phyloP scores from a whole-genome alignment of 345 rosid genomes.

The Erodium maritimum region DNA sequence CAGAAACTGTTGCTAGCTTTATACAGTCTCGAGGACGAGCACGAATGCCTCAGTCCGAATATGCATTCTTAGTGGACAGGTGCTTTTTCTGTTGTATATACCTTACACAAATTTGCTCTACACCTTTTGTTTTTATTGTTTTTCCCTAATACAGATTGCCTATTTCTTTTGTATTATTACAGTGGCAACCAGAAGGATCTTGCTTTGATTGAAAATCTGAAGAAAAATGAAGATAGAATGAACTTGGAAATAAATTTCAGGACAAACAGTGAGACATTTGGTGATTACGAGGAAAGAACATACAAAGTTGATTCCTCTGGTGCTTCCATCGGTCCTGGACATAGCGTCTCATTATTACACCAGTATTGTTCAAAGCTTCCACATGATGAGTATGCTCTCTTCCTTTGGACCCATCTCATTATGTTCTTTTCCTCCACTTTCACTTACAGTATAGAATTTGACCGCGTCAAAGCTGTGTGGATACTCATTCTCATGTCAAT shows the following conservation, averaged over 20 bases:
- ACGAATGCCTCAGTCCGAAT: slow-evolving; percentile 88
- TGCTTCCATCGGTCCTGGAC: slow-evolving; percentile 69
- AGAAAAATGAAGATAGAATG: slow-evolving; percentile 50
- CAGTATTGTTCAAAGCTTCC: slow-evolving; percentile 84
- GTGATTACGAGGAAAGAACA: slow-evolving; percentile 36
- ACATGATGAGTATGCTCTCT: slow-evolving; percentile 67
- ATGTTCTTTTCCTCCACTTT: slow-evolving; percentile 7
- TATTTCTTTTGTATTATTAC: slow-evolving; percentile 20
- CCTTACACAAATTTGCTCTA: not conserved
- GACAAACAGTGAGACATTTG: slow-evolving; percentile 44
- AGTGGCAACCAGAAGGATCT: slow-evolving; percentile 65
- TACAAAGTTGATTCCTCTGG: slow-evolving; percentile 64
- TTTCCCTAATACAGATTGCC: not conserved
- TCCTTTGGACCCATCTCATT: no score
- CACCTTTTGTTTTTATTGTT: slow-evolving; percentile 3
- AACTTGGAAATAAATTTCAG: slow-evolving; percentile 58
- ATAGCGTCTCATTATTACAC: slow-evolving; percentile 67
- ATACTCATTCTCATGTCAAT: not conserved
- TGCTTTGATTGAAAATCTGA: slow-evolving; percentile 51
- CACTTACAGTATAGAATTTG: slow-evolving; percentile 1
- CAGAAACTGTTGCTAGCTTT: slow-evolving; percentile 91
- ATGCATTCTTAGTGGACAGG: slow-evolving; percentile 92
- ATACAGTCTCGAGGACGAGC: slow-evolving; percentile 99
- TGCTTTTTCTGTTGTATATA: slow-evolving; percentile 15
- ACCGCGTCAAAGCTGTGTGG: not conserved